Percentiles rank a stretch among this genome's conserved stretches.
Conservation (phyloP, 73 alveolate species). For the Tetrahymena elliotti region DNA sequence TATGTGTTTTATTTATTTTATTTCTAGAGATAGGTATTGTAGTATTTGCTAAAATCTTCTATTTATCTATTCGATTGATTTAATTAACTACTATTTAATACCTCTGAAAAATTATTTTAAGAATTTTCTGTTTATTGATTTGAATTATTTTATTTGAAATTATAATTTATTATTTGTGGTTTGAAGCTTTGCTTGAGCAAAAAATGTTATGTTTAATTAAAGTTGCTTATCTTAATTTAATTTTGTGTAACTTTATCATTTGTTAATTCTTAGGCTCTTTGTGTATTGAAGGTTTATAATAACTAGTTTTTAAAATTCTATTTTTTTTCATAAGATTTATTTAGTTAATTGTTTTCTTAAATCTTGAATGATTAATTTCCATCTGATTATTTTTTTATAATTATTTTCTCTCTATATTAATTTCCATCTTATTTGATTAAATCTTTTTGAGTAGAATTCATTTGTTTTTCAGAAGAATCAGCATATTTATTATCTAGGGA, state of each 20-base stretch:
- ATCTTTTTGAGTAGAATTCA: neutral
- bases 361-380: neutral
- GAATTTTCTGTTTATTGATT: no score
- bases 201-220: neutral
- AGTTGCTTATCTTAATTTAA: neutral
- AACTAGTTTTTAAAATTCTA: neutral
- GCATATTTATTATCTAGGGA: neutral
- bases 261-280: neutral
- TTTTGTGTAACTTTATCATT: neutral
- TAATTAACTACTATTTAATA: no score
- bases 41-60: neutral
- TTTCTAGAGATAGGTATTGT: neutral
- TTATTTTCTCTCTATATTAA: neutral
- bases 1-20: neutral
- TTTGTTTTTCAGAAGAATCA: no score
- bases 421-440: no score
- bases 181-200: neutral
- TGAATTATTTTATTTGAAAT: no score
- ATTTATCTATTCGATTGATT: neutral
- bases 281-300: neutral
- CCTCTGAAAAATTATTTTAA: no score
- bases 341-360: neutral
- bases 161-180: neutral
- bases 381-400: neutral
- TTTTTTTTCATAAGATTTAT: neutral